Percentiles rank a stretch among this genome's conserved stretches.
Evolutionary conservation across 2,329 filamentous ascomycete species (phyloP).

Genomic region (Penicillium olsonii): DNA sequence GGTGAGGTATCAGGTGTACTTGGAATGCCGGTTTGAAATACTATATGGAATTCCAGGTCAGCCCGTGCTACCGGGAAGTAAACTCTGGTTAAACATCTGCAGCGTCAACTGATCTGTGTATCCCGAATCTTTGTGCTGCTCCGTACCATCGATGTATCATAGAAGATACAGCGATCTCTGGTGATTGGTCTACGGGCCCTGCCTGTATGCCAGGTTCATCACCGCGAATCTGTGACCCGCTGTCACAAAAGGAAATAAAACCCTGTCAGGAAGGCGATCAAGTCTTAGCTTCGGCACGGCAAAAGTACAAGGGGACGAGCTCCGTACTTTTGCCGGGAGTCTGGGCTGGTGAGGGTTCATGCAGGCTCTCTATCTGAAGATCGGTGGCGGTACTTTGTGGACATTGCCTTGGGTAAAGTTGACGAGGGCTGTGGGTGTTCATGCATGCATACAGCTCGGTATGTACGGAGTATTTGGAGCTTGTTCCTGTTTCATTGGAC

Average conservation of each 20-base stretch:
- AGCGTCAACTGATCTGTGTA: background rate
- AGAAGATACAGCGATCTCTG: background rate
- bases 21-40: background rate
- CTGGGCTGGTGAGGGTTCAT: background rate
- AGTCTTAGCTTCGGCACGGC: background rate
- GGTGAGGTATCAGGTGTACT: background rate
- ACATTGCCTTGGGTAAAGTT: slow-evolving; percentile 1
- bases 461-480: no score
- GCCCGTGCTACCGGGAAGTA: background rate
- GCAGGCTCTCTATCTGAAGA: background rate
- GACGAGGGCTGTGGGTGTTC: background rate
- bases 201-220: slow-evolving; percentile 6
- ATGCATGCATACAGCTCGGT: background rate
- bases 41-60: slow-evolving; percentile 2
- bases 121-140: background rate
- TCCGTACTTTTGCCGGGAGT: slow-evolving; percentile 16
- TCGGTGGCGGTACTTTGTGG: slow-evolving; percentile 6
- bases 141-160: slow-evolving; percentile 2
- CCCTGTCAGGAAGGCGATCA: slow-evolving; percentile 12
- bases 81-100: background rate
- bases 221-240: slow-evolving; percentile 11
- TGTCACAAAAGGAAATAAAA: slow-evolving; percentile 22
- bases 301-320: slow-evolving; percentile 16
- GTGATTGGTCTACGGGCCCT: slow-evolving; percentile 10
- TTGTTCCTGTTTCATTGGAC: background rate